Evolutionary conservation across 2,329 filamentous ascomycete genomes (phyloP), one percentile per base, ranked within the genome.

Genomic region (Chalara sp.): DNA sequence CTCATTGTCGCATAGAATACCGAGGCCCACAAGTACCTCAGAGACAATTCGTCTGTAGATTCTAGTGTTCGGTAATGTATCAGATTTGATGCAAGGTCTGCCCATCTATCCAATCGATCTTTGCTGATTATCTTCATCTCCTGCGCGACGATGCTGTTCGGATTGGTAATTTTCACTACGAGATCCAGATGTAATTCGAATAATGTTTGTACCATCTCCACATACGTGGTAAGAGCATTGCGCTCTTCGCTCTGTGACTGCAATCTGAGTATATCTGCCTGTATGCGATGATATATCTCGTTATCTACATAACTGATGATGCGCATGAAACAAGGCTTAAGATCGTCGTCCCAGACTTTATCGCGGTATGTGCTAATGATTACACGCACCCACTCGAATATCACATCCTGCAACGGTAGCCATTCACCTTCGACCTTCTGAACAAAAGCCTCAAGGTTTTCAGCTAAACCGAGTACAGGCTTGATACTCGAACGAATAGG

Each of bases 101-200:
- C 71, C 84, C 84, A 87, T 56, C 81, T 71, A 44, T 73, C 69
- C 6, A 86, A 65, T 11, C 82, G 76, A 60, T 84, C 78, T 48
- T 72, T 74, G 59, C 85, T 81, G 6, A 74, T 55, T 5, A 70
- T 61, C 35, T 76, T 72, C n/a, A 73, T 78, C 5, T 68, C 69
- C 32, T 67, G 59, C 52, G 78, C 73, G 5, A 80, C 73, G 29
- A 78, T 74, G 57, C 76, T 83, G 56, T 75, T 76, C 0, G 80
- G 76, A 55, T 78, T 78, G 46, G 78, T 83, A 58, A 84, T 80
- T n/a, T 77, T 68, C 5, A 76, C 76, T 62, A 81, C 84, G 6
- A 84, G 70, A 60, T 87, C 83, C 5, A 87, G 71, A 59, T 87
- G 83, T 32, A 87, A 67, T 63, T 87, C 84, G 57, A 83, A 85